Base-by-base conservation (phyloP, 2,329 filamentous ascomycete genomes). In the Colletotrichum lindemuthianum region DNA sequence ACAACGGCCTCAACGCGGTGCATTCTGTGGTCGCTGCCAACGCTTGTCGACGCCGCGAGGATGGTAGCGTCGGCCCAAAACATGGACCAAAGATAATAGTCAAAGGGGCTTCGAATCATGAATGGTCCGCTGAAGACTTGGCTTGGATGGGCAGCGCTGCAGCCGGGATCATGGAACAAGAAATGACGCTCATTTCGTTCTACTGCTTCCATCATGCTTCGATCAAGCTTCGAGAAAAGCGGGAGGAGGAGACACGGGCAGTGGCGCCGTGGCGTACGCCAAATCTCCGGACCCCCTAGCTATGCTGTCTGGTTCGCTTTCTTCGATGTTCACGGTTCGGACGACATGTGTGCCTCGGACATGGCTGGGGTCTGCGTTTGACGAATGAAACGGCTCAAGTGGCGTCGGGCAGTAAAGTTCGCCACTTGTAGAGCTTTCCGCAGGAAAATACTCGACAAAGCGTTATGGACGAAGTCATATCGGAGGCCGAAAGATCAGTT, bases 171-270 rank as follows among this genome's bases (percentile, higher is more conserved):
- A 39, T 39, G 39, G 48, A 37, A 36, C 34, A 4, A 24, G 48
- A 44, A 63, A 53, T 59, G 45, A 56, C 45, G 15, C 40, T 61
- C 57, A 41, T 65, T 44, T 56, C 50, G 58, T 65, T 60, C 34
- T 36, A 50, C 45, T 55, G 39, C 44, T 53, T 57, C 52, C 34
- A 48, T 56, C 41, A 52, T 49, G 63, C 63, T 65, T 65, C 59
- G 9, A 33, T 10, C 41, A 43, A 49, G 52, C 52, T 65, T 64
- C 59, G 47, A 63, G 59, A 66, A 63, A 24, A 39, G 50, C 50
- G 50, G 34, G 37, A 64, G 57, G 50, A 60, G 57, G 10, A 24
- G 16, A n/a, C 15, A 43, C 39, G 51, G n/a, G n/a, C 37, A 8
- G 34, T n/a, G 13, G 9, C 41, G 44, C 36, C 10, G 43, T 7